Base-by-base conservation (phyloP, 495 filamentous ascomycete species). In the Aeminium ludgeri region DNA sequence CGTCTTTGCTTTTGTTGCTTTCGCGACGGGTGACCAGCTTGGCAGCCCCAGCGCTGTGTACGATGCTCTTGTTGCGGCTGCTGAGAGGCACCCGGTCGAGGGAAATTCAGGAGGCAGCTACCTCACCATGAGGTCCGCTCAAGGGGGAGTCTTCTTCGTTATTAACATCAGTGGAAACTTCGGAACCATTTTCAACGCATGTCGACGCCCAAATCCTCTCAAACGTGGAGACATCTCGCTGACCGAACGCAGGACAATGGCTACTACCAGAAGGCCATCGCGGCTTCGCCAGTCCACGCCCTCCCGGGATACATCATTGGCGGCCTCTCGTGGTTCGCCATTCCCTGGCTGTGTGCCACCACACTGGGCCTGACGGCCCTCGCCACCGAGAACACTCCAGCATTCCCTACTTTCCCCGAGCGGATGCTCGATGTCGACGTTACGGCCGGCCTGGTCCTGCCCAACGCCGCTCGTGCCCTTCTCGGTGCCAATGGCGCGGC, bases 241-340 rank as follows among this genome's bases (percentile, higher is more conserved):
- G n/a, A n/a, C n/a, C n/a, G n/a, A n/a, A n/a, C 31, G n/a, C 17
- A 30, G 31, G 31, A 34, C 32, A 56, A 56, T 25, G 54, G 54
- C 10, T 91, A 91, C 65, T 92, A 87, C 65, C 89, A 92, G 68
- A 92, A 94, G 58, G 86, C 86, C 30, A 91, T 94, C 43, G 84
- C 86, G n/a, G 86, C 86, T 4, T 78, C 74, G 23, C 84, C 84
- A 1, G 78, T 87, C 2, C 78, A 86, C 19, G 86, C 86, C 6
- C 79, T 96, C 36, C 87, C 87, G 5, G 87, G 87, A 23, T 96
- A 96, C 50, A 79, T 94, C 32, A 66, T 92, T 35, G 87, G 87
- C 18, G 87, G 87, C 30, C 69, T 95, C 1, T 77, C 69, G 51
- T 96, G 86, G 86, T 95, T 96, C 44, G 87, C 87, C 6, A 92